Conservation (phyloP, 140 eudicot species). For the Anethum foeniculum region DNA sequence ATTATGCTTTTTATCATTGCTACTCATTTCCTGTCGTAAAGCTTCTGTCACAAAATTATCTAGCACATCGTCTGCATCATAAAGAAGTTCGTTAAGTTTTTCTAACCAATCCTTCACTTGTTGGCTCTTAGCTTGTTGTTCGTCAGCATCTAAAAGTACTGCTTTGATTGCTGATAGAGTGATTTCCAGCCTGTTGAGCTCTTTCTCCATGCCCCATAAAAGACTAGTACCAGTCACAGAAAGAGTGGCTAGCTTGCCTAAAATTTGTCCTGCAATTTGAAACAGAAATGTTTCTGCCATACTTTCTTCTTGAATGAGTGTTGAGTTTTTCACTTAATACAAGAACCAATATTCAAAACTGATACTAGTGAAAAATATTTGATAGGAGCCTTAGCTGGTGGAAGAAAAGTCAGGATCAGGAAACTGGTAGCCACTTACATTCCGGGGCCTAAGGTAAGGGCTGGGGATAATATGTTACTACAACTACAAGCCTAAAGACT, state of each 20-base stretch:
- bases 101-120: conserved; percentile 19
- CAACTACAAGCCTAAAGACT: background rate
- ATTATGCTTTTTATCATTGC: background rate
- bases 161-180: conserved; percentile 16
- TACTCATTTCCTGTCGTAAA: conserved; percentile 2
- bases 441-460: background rate
- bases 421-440: conserved; percentile 6
- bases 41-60: conserved; percentile 6
- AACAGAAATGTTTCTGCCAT: conserved; percentile 16
- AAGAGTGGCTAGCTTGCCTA: background rate
- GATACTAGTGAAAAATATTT: background rate
- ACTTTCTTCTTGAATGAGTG: background rate
- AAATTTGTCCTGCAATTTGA: conserved; percentile 4
- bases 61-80: conserved; percentile 14
- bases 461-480: background rate
- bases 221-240: background rate
- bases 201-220: conserved; percentile 7
- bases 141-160: conserved; percentile 17
- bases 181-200: conserved; percentile 15
- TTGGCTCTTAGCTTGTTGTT: conserved; percentile 11
- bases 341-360: background rate
- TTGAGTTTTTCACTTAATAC: conserved; percentile 7
- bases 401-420: conserved; percentile 7
- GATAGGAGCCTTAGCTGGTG: background rate
- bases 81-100: conserved; percentile 12